Conservation (phyloP, 75 land plant species). For the Chamaecyparis obtusa region DNA sequence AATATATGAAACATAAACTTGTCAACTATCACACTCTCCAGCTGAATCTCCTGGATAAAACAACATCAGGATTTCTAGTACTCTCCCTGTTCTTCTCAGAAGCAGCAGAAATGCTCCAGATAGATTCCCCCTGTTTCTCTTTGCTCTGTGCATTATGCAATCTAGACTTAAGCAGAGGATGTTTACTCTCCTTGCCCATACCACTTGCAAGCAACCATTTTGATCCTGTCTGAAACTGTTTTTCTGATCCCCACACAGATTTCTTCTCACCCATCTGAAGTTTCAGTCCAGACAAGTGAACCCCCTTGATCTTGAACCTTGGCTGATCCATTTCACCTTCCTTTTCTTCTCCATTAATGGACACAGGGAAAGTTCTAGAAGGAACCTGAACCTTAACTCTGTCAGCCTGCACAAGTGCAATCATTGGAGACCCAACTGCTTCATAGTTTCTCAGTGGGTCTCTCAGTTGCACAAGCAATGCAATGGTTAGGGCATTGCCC, state of each 20-base stretch:
- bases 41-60: neutral
- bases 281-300: conserved; percentile 21
- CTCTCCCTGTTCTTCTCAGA: neutral
- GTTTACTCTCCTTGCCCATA: neutral
- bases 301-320: conserved; percentile 17
- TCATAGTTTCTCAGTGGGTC: conserved; percentile 78
- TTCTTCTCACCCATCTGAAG: conserved; percentile 23
- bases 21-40: neutral
- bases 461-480: conserved; percentile 75
- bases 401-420: conserved; percentile 74
- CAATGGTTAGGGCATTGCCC: conserved; percentile 35
- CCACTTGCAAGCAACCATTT: conserved; percentile 4
- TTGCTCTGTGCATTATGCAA: neutral
- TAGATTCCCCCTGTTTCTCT: neutral
- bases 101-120: conserved; percentile 6
- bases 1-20: neutral
- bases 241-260: conserved; percentile 39
- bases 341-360: neutral
- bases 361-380: conserved; percentile 2
- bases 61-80: neutral
- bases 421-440: conserved; percentile 77
- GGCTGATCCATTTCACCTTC: conserved; percentile 1
- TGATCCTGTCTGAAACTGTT: neutral
- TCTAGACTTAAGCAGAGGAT: neutral
- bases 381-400: conserved; percentile 19